Conservation (phyloP, 345 rosid genomes). For the Gossypium anomalum region DNA sequence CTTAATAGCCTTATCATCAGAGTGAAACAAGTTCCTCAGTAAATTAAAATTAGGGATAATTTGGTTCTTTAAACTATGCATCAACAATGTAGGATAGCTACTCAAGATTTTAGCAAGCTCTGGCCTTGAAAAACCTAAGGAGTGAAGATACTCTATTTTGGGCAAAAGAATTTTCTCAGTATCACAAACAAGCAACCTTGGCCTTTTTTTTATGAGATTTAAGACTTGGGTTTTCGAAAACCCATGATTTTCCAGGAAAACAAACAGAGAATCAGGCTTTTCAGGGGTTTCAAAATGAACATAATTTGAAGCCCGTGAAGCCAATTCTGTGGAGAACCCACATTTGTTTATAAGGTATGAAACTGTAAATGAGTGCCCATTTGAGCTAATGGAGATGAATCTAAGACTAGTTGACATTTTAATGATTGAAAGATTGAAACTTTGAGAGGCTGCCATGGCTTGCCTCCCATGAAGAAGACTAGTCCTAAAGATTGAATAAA, state of each 20-base stretch:
- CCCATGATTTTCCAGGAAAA: slow-evolving; percentile 7
- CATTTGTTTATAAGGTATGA: neutral
- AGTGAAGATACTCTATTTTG: slow-evolving; percentile 23
- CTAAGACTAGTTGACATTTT: neutral
- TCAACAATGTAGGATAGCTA: neutral
- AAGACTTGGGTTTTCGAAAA: slow-evolving; percentile 21
- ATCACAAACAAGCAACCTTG: slow-evolving; percentile 2
- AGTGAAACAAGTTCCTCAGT: slow-evolving; percentile 11
- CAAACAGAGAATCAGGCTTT: slow-evolving; percentile 19
- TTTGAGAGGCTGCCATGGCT: neutral
- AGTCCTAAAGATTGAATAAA: neutral
- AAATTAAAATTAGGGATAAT: slow-evolving; percentile 5
- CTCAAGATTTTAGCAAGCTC: slow-evolving; percentile 10
- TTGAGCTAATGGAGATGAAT: neutral
- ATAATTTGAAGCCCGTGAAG: neutral
- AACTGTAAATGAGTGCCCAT: neutral
- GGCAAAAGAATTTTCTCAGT: slow-evolving; percentile 24
- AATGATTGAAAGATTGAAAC: neutral
- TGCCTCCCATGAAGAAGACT: slow-evolving; percentile 3
- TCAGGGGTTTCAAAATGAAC: slow-evolving; percentile 18
- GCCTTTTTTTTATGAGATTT: neutral
- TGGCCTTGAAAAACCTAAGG: slow-evolving; percentile 15
- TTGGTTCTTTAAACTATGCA: slow-evolving; percentile 1
- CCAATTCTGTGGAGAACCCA: neutral
- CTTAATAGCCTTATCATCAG: neutral